Percentiles rank a stretch among this genome's conserved stretches.
Conservation (phyloP, 495 filamentous ascomycete species). For the Oidiodendron maius region DNA sequence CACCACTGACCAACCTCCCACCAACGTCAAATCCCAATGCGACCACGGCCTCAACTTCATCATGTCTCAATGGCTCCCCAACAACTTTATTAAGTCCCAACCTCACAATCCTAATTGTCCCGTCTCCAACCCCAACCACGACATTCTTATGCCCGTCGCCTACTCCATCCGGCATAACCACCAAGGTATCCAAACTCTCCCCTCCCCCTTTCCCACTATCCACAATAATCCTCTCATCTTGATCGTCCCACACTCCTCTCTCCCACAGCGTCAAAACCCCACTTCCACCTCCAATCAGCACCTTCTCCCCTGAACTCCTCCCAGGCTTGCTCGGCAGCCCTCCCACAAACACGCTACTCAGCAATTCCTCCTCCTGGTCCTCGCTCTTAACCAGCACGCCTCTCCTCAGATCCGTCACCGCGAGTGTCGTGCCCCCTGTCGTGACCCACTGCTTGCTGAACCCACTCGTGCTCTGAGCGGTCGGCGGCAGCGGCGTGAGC, state of each 20-base stretch:
- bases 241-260: constrained; percentile 87
- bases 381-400: constrained; percentile 82
- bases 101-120: constrained; percentile 38
- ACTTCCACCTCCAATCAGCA: constrained; percentile 70
- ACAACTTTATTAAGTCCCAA: constrained; percentile 55
- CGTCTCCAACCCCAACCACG: constrained; percentile 72
- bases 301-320: constrained; percentile 64
- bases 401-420: constrained; percentile 78
- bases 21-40: constrained; percentile 75
- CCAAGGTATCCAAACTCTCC: constrained; percentile 68
- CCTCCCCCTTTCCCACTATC: constrained; percentile 46
- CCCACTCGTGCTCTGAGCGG: constrained; percentile 69
- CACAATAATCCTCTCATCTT: constrained; percentile 79
- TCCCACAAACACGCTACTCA: constrained; percentile 70
- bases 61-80: constrained; percentile 57
- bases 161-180: constrained; percentile 57
- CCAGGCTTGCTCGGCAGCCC: constrained; percentile 53
- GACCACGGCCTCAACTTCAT: constrained; percentile 78
- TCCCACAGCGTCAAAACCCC: constrained; percentile 92
- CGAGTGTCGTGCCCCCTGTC: constrained; percentile 84
- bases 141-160: constrained; percentile 62
- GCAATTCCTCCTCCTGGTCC: constrained; percentile 88
- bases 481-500: constrained; percentile 75
- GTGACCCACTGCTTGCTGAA: constrained; percentile 89
- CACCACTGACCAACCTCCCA: constrained; percentile 80